phyloP scores from a whole-genome alignment of 345 rosid species.

The Citrus hindsii region DNA sequence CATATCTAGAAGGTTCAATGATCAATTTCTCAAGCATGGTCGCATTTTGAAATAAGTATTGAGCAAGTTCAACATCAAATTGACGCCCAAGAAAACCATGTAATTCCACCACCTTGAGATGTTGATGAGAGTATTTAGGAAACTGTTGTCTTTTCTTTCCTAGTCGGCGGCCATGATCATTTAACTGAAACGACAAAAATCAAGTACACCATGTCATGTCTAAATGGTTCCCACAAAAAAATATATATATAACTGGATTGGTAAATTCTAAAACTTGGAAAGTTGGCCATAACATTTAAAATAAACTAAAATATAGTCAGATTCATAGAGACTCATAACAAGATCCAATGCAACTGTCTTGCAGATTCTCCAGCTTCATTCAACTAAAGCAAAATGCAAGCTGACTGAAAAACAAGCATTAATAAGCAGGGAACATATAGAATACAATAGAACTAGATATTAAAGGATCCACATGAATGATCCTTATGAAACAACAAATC shows the following conservation, averaged over 20 bases:
- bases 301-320: background rate
- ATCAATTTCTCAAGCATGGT: background rate
- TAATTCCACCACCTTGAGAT: conserved; percentile 4
- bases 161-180: background rate
- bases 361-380: background rate
- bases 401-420: background rate
- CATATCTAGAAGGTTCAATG: background rate
- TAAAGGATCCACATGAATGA: background rate
- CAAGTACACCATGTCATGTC: background rate
- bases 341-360: background rate
- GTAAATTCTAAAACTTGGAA: background rate
- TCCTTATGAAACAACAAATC: background rate
- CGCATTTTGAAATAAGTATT: background rate
- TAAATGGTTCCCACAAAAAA: too few species aligned
- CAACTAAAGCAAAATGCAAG: background rate
- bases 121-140: background rate
- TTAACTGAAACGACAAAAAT: background rate
- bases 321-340: background rate
- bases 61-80: background rate
- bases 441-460: background rate
- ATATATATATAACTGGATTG: background rate
- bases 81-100: background rate
- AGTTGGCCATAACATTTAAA: background rate
- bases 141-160: background rate
- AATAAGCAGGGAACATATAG: background rate